A percentile compares a stretch with the other conserved stretches of the same genome.
Conservation (phyloP, 2,329 filamentous ascomycete genomes). For the Aureobasidium musti region DNA sequence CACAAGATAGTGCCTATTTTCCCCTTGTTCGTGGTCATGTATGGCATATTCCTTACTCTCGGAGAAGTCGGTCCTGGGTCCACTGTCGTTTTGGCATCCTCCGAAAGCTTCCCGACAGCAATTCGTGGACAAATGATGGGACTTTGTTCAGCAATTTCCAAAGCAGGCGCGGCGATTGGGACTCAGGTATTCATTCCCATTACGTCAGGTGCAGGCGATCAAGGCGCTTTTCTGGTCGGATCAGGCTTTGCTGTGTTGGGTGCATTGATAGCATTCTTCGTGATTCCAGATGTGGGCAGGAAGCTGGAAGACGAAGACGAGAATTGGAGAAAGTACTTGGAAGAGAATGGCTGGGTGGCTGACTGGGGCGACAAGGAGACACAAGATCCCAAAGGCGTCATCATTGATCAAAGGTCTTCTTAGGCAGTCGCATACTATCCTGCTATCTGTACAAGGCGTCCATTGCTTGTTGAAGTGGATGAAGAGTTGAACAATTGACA, state of each 20-base stretch:
- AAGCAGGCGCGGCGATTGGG: slow-evolving; percentile 75
- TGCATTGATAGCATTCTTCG: slow-evolving; percentile 63
- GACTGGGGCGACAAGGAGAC: slow-evolving; percentile 25
- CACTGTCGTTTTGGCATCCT: slow-evolving; percentile 73
- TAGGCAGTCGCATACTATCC: too few species aligned
- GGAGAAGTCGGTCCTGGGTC: slow-evolving; percentile 71
- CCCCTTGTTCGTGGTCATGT: slow-evolving; percentile 67
- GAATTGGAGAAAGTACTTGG: slow-evolving; percentile 50
- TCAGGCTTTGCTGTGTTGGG: slow-evolving; percentile 72
- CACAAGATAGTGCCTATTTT: slow-evolving; percentile 40
- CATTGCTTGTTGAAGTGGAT: too few species aligned
- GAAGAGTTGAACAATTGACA: too few species aligned
- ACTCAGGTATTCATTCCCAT: slow-evolving; percentile 72
- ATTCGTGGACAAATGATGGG: slow-evolving; percentile 73
- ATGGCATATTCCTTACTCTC: slow-evolving; percentile 72
- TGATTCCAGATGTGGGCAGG: slow-evolving; percentile 38
- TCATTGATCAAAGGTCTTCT: neutral
- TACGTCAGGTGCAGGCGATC: slow-evolving; percentile 59
- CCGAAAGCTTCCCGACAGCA: slow-evolving; percentile 84
- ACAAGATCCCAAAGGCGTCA: slow-evolving; percentile 4
- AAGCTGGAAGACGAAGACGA: slow-evolving; percentile 40
- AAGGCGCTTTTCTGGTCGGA: slow-evolving; percentile 85
- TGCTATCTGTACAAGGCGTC: too few species aligned
- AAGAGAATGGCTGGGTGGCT: slow-evolving; percentile 44
- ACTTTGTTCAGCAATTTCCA: slow-evolving; percentile 69